Percentiles rank a stretch among this genome's conserved stretches.
These are phyloP conservation scores for Trametes pubescens DNA, from an alignment of 1,284 basidiomycete species.

Conservation along the genomic window DNA sequence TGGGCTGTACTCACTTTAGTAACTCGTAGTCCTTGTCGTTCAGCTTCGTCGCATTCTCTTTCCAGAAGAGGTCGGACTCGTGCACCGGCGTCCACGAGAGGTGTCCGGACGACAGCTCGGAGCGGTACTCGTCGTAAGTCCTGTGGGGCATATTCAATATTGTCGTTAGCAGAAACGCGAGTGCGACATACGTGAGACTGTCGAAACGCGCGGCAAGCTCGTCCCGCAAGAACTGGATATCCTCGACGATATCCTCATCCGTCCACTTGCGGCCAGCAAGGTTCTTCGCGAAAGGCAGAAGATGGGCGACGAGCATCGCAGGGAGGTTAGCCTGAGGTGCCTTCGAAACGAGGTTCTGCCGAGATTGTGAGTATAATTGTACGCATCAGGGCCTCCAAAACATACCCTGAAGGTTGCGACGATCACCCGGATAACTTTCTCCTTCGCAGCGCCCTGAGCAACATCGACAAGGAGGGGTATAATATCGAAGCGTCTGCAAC, in stretches of 20 bases:
- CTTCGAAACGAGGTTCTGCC: constrained; percentile 86
- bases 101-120: constrained; percentile 90
- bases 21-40: constrained; percentile 85
- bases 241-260: constrained; percentile 94
- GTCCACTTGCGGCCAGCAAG: constrained; percentile 90
- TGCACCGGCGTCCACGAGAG: constrained; percentile 96
- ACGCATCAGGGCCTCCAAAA: constrained; percentile 39
- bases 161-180: not conserved
- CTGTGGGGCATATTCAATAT: constrained; percentile 48
- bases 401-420: constrained; percentile 88
- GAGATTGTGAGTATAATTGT: not conserved
- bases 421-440: constrained; percentile 97
- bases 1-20: constrained; percentile 67
- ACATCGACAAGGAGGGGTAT: constrained; percentile 89
- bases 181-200: constrained; percentile 78
- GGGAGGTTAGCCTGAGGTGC: constrained; percentile 87
- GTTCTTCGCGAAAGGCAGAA: constrained; percentile 88
- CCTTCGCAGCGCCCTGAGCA: constrained; percentile 92
- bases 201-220: constrained; percentile 87
- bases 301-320: constrained; percentile 90
- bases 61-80: constrained; percentile 97
- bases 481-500: constrained; percentile 83
- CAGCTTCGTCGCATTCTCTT: constrained; percentile 88
- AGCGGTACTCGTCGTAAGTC: constrained; percentile 95
- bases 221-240: constrained; percentile 85